A percentile compares a stretch with the other conserved stretches of the same genome.
Evolutionary conservation across 495 filamentous ascomycete genomes (phyloP).

Genomic region (Penicillium fimorum): DNA sequence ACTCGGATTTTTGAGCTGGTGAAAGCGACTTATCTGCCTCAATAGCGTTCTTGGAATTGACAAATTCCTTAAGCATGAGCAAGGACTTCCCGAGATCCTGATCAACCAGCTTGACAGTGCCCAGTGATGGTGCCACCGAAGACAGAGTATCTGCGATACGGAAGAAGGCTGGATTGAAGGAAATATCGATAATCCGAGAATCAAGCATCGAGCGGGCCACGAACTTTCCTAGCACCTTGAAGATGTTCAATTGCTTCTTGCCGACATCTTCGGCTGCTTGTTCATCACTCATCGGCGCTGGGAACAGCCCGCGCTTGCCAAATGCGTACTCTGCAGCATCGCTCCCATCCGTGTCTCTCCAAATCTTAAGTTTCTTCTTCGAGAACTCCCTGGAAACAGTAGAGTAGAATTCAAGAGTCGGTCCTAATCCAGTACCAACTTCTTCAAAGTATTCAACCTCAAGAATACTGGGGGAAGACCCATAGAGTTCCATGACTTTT

Average conservation of each 20-base stretch:
- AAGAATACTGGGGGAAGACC: constrained; percentile 87
- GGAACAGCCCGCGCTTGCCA: constrained; percentile 83
- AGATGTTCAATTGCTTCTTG: constrained; percentile 78
- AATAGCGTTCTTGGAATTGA: constrained; percentile 74
- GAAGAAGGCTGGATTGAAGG: constrained; percentile 98
- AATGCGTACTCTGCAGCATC: constrained; percentile 81
- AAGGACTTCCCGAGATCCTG: constrained; percentile 80
- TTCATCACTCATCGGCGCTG: constrained; percentile 82
- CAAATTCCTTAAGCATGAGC: constrained; percentile 85
- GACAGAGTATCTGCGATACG: constrained; percentile 75
- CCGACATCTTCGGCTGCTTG: constrained; percentile 72
- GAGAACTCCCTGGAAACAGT: constrained; percentile 97
- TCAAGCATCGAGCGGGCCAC: constrained; percentile 98
- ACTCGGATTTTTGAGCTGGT: constrained; percentile 65
- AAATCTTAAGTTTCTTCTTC: constrained; percentile 93
- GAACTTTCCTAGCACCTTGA: constrained; percentile 95
- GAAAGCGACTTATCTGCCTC: constrained; percentile 65
- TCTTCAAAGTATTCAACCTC: constrained; percentile 99
- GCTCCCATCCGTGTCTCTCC: constrained; percentile 86
- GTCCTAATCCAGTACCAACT: constrained; percentile 93
- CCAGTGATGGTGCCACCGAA: constrained; percentile 79
- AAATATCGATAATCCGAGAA: constrained; percentile 95
- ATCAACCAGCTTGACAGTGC: constrained; percentile 90
- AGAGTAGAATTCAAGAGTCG: constrained; percentile 97
- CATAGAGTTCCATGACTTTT: constrained; percentile 99